These are phyloP conservation scores for Scedosporium minutisporum DNA, from an alignment of 2,329 filamentous ascomycete species.

Conservation along the genomic window DNA sequence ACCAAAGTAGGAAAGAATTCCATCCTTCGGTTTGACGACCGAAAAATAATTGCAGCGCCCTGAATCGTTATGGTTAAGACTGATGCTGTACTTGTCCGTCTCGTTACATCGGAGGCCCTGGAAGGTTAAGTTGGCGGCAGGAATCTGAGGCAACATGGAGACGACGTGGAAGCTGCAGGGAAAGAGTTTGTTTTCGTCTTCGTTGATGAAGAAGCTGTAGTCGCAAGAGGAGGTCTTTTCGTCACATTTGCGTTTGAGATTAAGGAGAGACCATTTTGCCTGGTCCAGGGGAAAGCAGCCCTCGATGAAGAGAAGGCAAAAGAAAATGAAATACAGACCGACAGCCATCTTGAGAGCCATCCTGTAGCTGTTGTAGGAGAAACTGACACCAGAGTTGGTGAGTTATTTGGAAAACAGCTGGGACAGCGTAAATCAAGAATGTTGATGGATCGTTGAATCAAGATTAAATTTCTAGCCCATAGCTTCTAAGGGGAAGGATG, in stretches of 20 bases:
- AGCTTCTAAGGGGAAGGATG: too few species aligned
- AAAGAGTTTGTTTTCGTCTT: not conserved
- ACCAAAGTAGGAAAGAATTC: not conserved
- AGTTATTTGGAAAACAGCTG: too few species aligned
- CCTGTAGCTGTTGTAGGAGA: not conserved
- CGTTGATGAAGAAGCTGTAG: constrained; percentile 8
- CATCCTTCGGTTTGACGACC: not conserved
- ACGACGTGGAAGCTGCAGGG: constrained; percentile 8
- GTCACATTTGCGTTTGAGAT: constrained; percentile 4
- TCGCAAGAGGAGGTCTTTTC: constrained; percentile 2
- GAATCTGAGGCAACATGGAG: not conserved
- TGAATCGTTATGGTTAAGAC: not conserved
- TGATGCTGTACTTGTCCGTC: not conserved
- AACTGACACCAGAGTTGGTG: too few species aligned
- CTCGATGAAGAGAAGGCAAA: not conserved
- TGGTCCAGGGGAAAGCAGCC: not conserved
- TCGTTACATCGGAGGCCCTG: not conserved
- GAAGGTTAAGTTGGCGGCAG: not conserved
- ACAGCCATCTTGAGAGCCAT: not conserved
- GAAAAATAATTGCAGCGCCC: not conserved
- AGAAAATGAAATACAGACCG: not conserved
- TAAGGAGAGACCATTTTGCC: constrained; percentile 5
- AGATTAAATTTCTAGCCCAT: too few species aligned
- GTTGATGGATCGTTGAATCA: too few species aligned
- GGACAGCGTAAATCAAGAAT: too few species aligned